These are phyloP conservation scores for Puccinia sorghi DNA, from an alignment of 1,284 basidiomycete species.

Conservation along the genomic window DNA sequence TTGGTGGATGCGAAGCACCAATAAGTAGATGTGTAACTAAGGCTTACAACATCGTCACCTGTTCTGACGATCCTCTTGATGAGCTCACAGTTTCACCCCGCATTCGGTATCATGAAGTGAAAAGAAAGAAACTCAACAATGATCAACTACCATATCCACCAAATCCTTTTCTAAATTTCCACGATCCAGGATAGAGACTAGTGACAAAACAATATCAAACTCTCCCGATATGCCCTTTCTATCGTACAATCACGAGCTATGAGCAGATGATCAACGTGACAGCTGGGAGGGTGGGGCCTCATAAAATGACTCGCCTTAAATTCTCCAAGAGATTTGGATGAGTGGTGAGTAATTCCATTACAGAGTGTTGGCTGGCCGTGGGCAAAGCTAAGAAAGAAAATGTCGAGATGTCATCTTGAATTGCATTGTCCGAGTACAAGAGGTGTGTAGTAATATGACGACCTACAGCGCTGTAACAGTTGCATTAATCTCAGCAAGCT, in stretches of 20 bases:
- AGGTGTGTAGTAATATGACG: neutral
- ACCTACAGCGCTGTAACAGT: constrained; percentile 56
- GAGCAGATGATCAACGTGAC: neutral
- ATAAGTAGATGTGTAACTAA: neutral
- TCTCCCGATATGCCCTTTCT: constrained; percentile 64
- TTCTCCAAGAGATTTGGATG: constrained; percentile 79
- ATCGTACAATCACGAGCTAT: neutral
- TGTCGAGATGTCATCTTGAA: neutral
- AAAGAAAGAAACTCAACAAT: constrained; percentile 65
- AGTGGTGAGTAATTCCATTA: constrained; percentile 77
- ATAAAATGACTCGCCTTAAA: constrained; percentile 75
- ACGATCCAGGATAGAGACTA: constrained; percentile 82
- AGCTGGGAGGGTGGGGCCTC: neutral
- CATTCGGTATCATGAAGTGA: neutral
- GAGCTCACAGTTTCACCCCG: neutral
- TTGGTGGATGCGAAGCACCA: neutral
- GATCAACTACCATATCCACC: constrained; percentile 83
- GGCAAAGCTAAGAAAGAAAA: constrained; percentile 17
- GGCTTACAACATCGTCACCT: constrained; percentile 50
- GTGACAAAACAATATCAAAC: constrained; percentile 82
- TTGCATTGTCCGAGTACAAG: neutral
- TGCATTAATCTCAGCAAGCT: constrained; percentile 55
- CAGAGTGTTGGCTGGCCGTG: constrained; percentile 63
- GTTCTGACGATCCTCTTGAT: neutral
- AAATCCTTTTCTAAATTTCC: constrained; percentile 78